Base-by-base conservation (phyloP, 2,329 filamentous ascomycete species). In the Calycina marina region DNA sequence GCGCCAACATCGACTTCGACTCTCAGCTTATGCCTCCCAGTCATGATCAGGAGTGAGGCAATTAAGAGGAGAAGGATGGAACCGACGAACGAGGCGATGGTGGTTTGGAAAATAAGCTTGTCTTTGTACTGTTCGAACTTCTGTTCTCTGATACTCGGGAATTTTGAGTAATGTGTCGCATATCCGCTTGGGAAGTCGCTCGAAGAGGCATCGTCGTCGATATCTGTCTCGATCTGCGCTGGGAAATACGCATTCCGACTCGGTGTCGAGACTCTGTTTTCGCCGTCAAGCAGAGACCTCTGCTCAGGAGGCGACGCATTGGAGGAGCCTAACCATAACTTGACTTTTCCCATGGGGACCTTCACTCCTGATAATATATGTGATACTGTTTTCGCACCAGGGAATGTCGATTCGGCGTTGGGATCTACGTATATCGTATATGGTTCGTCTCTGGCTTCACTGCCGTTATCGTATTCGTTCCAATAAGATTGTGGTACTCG, bases 391-490 rank as follows among this genome's bases (percentile, higher is more conserved):
- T 48, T 44, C 18, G 43, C 56, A 10, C 79, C 76, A 0, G 77
- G 72, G 34, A 81, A 78, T 12, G 56, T 48, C 6, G 37, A 34
- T 14, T 65, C 60, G 1, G 69, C 69, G 43, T 82, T 67, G 0
- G 81, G 80, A 48, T 86, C 68, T 37, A 88, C 61, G 46, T 82
- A 84, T 43, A 90, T 75, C 27, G 72, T 66, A 52, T 84, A 90
- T 17, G 66, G 67, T 20, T 69, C 66, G 26, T 72, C 57, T 3
- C 66, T 72, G 8, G 44, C 53, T 34, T 85, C 79, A 50, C 82
- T 84, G 6, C 79, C 80, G 50, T 86, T 60, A 43, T 92, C 83
- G 53, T 88, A 90, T 53, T 92, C 83, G 53, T 82, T 88, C 82
- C 83, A 92, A 50, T 88, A 90, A 13, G 32, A 20, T 35, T 48